These are phyloP conservation scores for Ophiostoma quercus DNA, from an alignment of 2,329 filamentous ascomycete genomes.

Conservation along the genomic window DNA sequence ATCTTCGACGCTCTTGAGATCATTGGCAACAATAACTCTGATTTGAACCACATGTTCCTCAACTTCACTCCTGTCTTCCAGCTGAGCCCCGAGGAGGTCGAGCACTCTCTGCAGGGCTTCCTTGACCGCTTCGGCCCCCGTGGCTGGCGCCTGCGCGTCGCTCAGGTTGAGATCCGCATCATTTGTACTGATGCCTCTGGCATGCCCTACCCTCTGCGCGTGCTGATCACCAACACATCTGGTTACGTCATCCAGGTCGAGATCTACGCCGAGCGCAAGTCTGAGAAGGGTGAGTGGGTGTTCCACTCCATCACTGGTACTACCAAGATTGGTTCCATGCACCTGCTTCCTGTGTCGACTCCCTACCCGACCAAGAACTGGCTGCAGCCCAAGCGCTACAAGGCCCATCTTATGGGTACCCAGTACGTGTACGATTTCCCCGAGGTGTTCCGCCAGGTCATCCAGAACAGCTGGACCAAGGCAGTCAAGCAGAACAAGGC, in stretches of 20 bases:
- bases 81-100: slow-evolving; percentile 80
- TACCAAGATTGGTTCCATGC: slow-evolving; percentile 92
- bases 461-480: slow-evolving; percentile 88
- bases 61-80: slow-evolving; percentile 98
- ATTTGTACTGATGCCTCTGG: slow-evolving; percentile 89
- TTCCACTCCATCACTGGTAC: slow-evolving; percentile 97
- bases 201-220: slow-evolving; percentile 82
- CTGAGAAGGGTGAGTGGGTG: slow-evolving; percentile 95
- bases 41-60: slow-evolving; percentile 99
- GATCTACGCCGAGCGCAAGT: slow-evolving; percentile 95
- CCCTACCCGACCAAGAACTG: slow-evolving; percentile 98
- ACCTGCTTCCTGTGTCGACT: slow-evolving; percentile 81
- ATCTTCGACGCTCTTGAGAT: slow-evolving; percentile 97
- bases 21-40: slow-evolving; percentile 97
- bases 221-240: slow-evolving; percentile 96
- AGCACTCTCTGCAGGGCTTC: slow-evolving; percentile 90
- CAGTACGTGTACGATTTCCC: slow-evolving; percentile 99
- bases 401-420: slow-evolving; percentile 97
- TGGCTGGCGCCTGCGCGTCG: slow-evolving; percentile 92
- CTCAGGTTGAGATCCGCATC: slow-evolving; percentile 95
- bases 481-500: slow-evolving; percentile 67
- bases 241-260: slow-evolving; percentile 97
- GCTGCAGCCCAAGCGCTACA: slow-evolving; percentile 97
- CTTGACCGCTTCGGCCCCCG: slow-evolving; percentile 92
- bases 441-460: slow-evolving; percentile 95